Evolutionary conservation across 129 eudicot species (phyloP), one percentile per base, ranked within the genome.

Genomic region (Logfia minima): DNA sequence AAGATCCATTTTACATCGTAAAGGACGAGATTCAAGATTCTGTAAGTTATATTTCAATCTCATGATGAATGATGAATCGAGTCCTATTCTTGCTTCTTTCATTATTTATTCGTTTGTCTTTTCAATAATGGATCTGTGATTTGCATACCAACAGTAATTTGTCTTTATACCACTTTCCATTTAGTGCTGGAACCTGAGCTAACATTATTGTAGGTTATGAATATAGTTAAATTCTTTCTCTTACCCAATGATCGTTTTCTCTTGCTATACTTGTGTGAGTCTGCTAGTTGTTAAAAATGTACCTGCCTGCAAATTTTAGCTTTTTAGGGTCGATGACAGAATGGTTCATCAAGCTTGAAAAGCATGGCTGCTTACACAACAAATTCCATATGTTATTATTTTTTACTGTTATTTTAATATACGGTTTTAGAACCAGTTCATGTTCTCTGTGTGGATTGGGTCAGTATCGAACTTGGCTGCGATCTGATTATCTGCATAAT

Each of bases 1-100:
- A 91, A 72, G 96, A 91, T 77, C 96, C 96, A 19, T 88, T 90
- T 75, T 86, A 90, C 80, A 88, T 91, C 67, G 96, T 91, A 3
- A 91, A 88, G 80, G 96, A 88, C 77, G 96, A 91, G 81, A 86
- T 88, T 77, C 96, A 91, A 79, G 93, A 91, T 41, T 87, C 96
- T 58, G 96, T 90, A 81, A 90, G 96, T 82, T 72, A 17, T 13
- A 5, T 72, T 65, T 39, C 14, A 14, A 6, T 37, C 37, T 48
- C 61, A 14, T n/a, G 61, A 24, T 26, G 29, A 26, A 26, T 26
- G 29, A 26, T 55, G 43, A 51, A 58, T 59, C 6, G 13, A 67
- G 45, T 28, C 58, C 18, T 26, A 10, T 56, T 52, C 18, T 23
- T 68, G 51, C 24, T 34, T 24, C 29, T 77, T 35, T 35, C 8